A percentile compares a stretch with the other conserved stretches of the same genome.
Conservation (phyloP, 2,329 filamentous ascomycete genomes). For the Microdochium paspali region DNA sequence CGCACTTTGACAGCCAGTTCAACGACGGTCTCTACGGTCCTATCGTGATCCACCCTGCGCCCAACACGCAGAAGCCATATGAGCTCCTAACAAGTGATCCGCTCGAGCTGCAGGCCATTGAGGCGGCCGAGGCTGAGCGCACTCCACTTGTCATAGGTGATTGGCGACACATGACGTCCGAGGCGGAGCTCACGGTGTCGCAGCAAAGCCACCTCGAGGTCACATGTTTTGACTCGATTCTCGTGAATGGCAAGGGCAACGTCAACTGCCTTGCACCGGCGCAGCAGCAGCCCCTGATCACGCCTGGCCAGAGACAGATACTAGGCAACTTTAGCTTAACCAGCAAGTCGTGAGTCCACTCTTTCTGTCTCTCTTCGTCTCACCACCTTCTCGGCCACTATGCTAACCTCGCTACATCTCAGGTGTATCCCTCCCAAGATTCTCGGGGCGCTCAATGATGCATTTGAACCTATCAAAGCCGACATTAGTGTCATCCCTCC, state of each 20-base stretch:
- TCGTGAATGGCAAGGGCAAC: slow-evolving; percentile 53
- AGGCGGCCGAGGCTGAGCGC: slow-evolving; percentile 34
- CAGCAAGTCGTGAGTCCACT: slow-evolving; percentile 26
- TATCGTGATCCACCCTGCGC: slow-evolving; percentile 41
- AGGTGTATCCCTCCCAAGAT: slow-evolving; percentile 30
- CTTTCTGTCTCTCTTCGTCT: background rate
- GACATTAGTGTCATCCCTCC: slow-evolving; percentile 29
- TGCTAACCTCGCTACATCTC: background rate
- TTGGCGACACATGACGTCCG: slow-evolving; percentile 43
- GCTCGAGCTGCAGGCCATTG: slow-evolving; percentile 30
- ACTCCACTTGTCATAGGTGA: slow-evolving; percentile 45
- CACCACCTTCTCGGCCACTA: slow-evolving; percentile 15
- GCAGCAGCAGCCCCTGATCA: slow-evolving; percentile 29
- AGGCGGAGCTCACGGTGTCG: slow-evolving; percentile 33
- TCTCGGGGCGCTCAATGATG: slow-evolving; percentile 21
- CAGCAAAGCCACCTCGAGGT: slow-evolving; percentile 34
- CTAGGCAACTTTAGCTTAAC: slow-evolving; percentile 24
- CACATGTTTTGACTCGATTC: slow-evolving; percentile 48
- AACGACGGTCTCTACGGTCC: slow-evolving; percentile 49
- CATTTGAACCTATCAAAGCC: slow-evolving; percentile 7
- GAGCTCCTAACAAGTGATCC: slow-evolving; percentile 32
- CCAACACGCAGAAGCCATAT: slow-evolving; percentile 32
- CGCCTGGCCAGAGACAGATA: slow-evolving; percentile 17
- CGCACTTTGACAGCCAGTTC: slow-evolving; percentile 44
- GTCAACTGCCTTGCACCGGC: slow-evolving; percentile 38